Conservation (phyloP, 306 rosid genomes). For the Inga leiocalycina region DNA sequence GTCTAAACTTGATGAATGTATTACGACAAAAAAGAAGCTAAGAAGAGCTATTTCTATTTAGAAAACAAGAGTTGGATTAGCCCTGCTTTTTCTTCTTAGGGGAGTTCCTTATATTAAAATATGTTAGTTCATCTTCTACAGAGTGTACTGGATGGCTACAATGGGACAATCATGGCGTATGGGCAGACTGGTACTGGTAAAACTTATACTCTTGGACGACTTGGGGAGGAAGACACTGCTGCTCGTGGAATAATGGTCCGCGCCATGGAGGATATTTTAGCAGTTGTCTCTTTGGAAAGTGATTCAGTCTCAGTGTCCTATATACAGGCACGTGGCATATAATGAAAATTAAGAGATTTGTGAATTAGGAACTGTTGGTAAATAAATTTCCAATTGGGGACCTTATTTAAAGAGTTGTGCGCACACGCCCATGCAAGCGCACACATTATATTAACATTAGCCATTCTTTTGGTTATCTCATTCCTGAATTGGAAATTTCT, state of each 20-base stretch:
- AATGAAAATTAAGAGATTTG: not conserved
- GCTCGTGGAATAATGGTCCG: slow-evolving; percentile 99
- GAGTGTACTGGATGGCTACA: slow-evolving; percentile 97
- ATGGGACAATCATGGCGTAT: slow-evolving; percentile 98
- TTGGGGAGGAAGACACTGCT: slow-evolving; percentile 98
- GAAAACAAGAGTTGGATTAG: slow-evolving; percentile 6
- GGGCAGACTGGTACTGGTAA: slow-evolving; percentile 99
- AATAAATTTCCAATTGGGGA: not conserved
- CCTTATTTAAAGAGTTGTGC: too few relatives aligned
- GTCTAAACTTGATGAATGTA: not conserved
- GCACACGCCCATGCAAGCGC: not conserved
- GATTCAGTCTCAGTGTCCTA: slow-evolving; percentile 88
- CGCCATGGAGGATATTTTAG: slow-evolving; percentile 94
- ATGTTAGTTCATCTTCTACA: slow-evolving; percentile 46
- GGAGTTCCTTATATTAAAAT: slow-evolving; percentile 35
- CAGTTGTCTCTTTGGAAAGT: slow-evolving; percentile 72
- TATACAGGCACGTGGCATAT: slow-evolving; percentile 70
- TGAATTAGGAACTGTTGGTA: not conserved
- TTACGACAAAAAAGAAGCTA: slow-evolving; percentile 14
- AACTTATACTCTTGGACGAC: slow-evolving; percentile 94
- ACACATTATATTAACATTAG: not conserved
- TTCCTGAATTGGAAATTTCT: not conserved
- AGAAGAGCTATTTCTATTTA: slow-evolving; percentile 1
- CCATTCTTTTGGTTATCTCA: not conserved
- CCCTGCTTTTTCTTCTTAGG: slow-evolving; percentile 24